phyloP scores from a whole-genome alignment of 2,329 filamentous ascomycete genomes.

The Zopfia rhizophila region DNA sequence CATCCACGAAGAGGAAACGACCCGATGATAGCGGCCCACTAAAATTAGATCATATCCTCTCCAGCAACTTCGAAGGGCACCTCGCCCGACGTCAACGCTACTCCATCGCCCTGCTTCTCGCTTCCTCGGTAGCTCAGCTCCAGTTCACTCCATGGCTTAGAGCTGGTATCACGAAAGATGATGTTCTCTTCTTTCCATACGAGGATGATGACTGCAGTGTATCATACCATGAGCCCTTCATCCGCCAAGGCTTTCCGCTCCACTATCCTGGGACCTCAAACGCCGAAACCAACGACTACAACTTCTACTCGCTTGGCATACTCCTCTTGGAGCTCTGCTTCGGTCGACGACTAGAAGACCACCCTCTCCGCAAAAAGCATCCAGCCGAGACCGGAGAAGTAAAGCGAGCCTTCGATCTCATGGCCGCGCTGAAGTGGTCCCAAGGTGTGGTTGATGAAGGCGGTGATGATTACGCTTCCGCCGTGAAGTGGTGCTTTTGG shows the following conservation, averaged over 20 bases:
- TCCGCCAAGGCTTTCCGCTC: conserved; percentile 78
- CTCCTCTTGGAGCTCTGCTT: conserved; percentile 28
- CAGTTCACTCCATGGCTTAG: conserved; percentile 28
- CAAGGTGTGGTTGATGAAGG: conserved; percentile 23
- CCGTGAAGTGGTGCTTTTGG: conserved; percentile 34
- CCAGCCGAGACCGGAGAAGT: conserved; percentile 3
- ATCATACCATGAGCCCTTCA: conserved; percentile 70
- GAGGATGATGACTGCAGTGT: conserved; percentile 10
- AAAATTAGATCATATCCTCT: conserved; percentile 24
- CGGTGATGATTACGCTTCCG: conserved; percentile 28
- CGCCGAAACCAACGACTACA: no score
- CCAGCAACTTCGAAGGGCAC: conserved; percentile 7
- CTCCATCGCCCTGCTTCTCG: conserved; percentile 27
- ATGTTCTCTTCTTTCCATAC: conserved; percentile 24
- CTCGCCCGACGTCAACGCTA: conserved; percentile 26
- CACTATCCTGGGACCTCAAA: conserved; percentile 61
- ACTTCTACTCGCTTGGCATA: conserved; percentile 25
- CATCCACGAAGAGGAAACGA: conserved; percentile 10
- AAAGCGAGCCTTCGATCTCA: conserved; percentile 27
- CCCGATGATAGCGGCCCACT: conserved; percentile 2
- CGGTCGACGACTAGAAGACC: conserved; percentile 17
- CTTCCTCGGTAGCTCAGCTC: conserved; percentile 30
- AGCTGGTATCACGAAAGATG: conserved; percentile 19
- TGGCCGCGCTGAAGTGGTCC: conserved; percentile 23
- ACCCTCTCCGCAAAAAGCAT: conserved; percentile 14